Conservation (phyloP, 306 rosid genomes). For the Castanea mollissima region DNA sequence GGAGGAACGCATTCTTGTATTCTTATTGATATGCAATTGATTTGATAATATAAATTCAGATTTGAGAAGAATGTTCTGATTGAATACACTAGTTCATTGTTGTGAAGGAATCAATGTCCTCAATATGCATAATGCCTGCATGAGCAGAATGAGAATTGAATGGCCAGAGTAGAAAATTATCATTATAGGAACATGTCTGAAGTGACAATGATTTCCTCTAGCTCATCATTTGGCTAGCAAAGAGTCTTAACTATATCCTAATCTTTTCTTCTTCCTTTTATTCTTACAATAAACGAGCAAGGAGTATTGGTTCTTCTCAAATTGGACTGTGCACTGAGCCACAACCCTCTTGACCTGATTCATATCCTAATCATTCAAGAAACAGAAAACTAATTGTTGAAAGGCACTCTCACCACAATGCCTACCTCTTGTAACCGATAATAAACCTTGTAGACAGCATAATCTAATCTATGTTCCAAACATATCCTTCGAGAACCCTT, state of each 20-base stretch:
- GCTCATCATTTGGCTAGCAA: too few species aligned
- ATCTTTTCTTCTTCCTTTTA: too few species aligned
- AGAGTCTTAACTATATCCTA: too few species aligned
- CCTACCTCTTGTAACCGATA: not conserved
- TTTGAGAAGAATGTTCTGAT: not conserved
- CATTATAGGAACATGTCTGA: not conserved
- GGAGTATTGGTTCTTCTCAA: too few species aligned
- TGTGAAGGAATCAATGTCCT: not conserved
- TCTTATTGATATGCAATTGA: constrained; percentile 5
- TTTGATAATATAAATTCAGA: not conserved
- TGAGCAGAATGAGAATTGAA: not conserved
- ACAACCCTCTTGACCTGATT: not conserved
- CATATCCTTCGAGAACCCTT: too few species aligned
- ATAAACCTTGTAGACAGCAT: not conserved
- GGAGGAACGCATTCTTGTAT: constrained; percentile 17
- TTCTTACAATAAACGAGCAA: too few species aligned
- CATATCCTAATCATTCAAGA: not conserved
- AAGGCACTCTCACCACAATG: not conserved
- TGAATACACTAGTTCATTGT: not conserved
- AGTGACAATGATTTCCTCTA: not conserved
- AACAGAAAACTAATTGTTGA: not conserved
- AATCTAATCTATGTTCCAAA: too few species aligned
- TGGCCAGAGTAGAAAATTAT: not conserved
- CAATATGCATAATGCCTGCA: not conserved
- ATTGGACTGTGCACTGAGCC: too few species aligned